Evolutionary conservation across 805 yeast species (phyloP).

Genomic region (Suhomyces sp.): DNA sequence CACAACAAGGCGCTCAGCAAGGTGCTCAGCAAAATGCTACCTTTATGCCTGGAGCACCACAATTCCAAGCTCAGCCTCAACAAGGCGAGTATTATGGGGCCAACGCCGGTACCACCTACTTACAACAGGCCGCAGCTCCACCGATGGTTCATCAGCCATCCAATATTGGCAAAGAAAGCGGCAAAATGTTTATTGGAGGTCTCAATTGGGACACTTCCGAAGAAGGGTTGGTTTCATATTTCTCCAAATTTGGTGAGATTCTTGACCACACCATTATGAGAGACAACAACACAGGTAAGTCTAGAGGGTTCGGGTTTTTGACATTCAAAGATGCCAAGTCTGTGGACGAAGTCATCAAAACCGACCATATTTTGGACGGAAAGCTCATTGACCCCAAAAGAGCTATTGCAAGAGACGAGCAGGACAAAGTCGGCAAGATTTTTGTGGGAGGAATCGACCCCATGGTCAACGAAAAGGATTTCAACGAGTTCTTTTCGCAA

Average conservation of each 20-base stretch:
- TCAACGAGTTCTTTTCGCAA: conserved; percentile 78
- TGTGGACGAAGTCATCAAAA: conserved; percentile 81
- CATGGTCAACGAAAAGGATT: conserved; percentile 87
- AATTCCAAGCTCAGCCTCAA: not conserved
- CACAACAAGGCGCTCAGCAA: conserved; percentile 2
- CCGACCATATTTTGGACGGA: conserved; percentile 89
- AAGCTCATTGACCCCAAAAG: conserved; percentile 96
- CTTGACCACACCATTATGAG: conserved; percentile 90
- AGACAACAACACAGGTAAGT: conserved; percentile 79
- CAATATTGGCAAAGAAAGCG: conserved; percentile 55
- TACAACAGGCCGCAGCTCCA: conserved; percentile 11
- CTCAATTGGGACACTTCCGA: conserved; percentile 97
- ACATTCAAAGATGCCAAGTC: conserved; percentile 79
- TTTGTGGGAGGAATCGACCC: conserved; percentile 97
- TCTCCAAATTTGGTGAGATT: conserved; percentile 85
- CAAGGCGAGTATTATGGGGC: not conserved
- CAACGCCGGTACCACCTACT: not conserved
- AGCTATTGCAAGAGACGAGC: conserved; percentile 96
- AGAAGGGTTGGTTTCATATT: conserved; percentile 76
- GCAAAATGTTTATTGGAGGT: conserved; percentile 95
- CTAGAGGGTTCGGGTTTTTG: conserved; percentile 93
- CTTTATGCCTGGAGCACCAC: conserved; percentile 13
- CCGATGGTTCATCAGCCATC: conserved; percentile 22
- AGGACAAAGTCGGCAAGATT: conserved; percentile 93
- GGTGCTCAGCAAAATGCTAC: conserved; percentile 5